Percentiles rank a stretch among this genome's conserved stretches.
Conservation (phyloP, 208 protist species). For the Leishmania tropica region DNA sequence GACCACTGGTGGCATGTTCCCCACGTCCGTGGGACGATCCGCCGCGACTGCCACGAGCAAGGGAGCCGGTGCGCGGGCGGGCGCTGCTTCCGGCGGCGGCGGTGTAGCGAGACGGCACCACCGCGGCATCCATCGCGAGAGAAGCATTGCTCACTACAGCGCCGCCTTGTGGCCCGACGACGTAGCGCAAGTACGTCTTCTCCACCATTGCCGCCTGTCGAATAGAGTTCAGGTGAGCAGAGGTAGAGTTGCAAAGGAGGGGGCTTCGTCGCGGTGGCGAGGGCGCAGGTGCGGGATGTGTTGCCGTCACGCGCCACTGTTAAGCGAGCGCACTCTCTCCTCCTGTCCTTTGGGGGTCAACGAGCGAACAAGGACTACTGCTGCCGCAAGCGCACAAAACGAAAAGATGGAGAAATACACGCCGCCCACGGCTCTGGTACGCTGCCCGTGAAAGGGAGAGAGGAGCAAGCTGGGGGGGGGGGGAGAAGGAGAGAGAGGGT, state of each 20-base stretch:
- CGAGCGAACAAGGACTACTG: background rate
- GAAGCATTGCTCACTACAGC: slow-evolving; percentile 66
- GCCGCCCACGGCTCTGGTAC: background rate
- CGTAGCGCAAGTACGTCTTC: slow-evolving; percentile 91
- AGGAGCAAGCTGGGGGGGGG: background rate
- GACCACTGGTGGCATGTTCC: background rate
- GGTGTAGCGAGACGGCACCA: slow-evolving; percentile 46
- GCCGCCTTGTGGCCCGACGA: slow-evolving; percentile 79
- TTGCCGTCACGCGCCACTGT: background rate
- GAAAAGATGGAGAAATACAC: too few relatives aligned
- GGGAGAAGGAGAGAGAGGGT: background rate
- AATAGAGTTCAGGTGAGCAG: background rate
- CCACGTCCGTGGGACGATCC: background rate
- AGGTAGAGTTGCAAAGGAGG: background rate
- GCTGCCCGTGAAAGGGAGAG: background rate
- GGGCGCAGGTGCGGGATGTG: background rate
- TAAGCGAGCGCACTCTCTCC: background rate
- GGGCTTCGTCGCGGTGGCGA: background rate
- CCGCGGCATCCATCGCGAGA: slow-evolving; percentile 52
- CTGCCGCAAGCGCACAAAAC: background rate
- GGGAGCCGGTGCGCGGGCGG: background rate
- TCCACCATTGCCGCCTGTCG: slow-evolving; percentile 62
- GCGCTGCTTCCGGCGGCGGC: slow-evolving; percentile 1
- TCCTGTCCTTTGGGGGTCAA: background rate
- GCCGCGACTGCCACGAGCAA: slow-evolving; percentile 8